Evolutionary conservation across 140 eudicot species (phyloP).

Genomic region (Cichorium intybus): DNA sequence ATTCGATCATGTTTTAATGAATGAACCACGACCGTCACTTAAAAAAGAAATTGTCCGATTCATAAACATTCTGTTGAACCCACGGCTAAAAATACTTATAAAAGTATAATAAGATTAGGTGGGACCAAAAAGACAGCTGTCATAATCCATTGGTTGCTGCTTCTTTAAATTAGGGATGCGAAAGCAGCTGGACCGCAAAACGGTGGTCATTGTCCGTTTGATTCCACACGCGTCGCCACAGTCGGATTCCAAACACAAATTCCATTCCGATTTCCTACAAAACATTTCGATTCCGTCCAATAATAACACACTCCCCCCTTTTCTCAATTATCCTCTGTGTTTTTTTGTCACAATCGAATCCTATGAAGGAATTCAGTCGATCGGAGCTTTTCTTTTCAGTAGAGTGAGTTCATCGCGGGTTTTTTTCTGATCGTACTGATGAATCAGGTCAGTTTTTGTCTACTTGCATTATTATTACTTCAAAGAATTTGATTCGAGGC

Average conservation of each 20-base stretch:
- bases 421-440: slow-evolving; percentile 11
- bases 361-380: slow-evolving; percentile 23
- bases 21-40: no score
- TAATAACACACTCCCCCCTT: slow-evolving; percentile 19
- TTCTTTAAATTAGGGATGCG: not conserved
- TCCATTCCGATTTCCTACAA: slow-evolving; percentile 35
- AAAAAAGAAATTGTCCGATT: no score
- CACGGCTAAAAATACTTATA: not conserved
- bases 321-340: slow-evolving; percentile 15
- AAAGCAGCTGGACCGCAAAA: slow-evolving; percentile 11
- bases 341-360: slow-evolving; percentile 7
- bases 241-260: slow-evolving; percentile 55
- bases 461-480: not conserved
- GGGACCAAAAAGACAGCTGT: slow-evolving; percentile 11
- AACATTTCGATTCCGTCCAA: slow-evolving; percentile 62
- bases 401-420: not conserved
- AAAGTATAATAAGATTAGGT: not conserved
- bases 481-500: not conserved
- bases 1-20: no score
- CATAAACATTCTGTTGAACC: not conserved
- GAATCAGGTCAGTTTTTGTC: slow-evolving; percentile 35
- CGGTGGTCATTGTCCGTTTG: slow-evolving; percentile 36
- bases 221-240: slow-evolving; percentile 58
- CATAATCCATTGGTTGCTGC: slow-evolving; percentile 5
- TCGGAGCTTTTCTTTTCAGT: slow-evolving; percentile 12